A percentile compares a stretch with the other conserved stretches of the same genome.
phyloP scores from a whole-genome alignment of 305 asterid species.

The Ilex paraguariensis region DNA sequence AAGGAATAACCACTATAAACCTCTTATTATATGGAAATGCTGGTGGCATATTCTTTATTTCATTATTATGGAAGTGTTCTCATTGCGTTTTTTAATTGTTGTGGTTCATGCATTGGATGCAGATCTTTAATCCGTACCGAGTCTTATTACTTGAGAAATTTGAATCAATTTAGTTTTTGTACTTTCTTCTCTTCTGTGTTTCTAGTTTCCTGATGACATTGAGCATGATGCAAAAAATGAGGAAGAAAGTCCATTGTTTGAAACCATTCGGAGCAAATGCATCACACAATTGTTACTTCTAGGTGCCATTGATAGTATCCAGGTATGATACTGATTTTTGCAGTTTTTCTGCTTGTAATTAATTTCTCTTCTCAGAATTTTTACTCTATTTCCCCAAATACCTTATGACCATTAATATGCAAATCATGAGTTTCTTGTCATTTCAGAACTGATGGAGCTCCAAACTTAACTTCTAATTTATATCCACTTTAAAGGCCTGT shows the following conservation, averaged over 20 bases:
- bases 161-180: slow-evolving; percentile 17
- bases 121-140: too few species aligned
- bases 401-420: too few species aligned
- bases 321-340: slow-evolving; percentile 43
- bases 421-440: neutral
- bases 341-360: slow-evolving; percentile 12
- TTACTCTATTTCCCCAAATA: too few species aligned
- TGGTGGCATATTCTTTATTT: too few species aligned
- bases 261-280: slow-evolving; percentile 90
- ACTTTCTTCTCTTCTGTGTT: slow-evolving; percentile 20
- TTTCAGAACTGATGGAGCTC: neutral
- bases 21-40: too few species aligned
- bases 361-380: slow-evolving; percentile 9
- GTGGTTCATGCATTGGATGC: too few species aligned
- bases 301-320: slow-evolving; percentile 91
- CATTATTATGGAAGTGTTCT: too few species aligned
- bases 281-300: slow-evolving; percentile 89
- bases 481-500: too few species aligned
- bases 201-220: slow-evolving; percentile 52
- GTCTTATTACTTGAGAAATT: too few species aligned
- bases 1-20: too few species aligned
- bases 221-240: slow-evolving; percentile 65
- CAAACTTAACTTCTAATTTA: too few species aligned
- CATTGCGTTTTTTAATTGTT: too few species aligned
- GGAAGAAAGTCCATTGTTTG: slow-evolving; percentile 71